Conservation (phyloP, 768 basidiomycete genomes). For the Pulveroboletus frians region DNA sequence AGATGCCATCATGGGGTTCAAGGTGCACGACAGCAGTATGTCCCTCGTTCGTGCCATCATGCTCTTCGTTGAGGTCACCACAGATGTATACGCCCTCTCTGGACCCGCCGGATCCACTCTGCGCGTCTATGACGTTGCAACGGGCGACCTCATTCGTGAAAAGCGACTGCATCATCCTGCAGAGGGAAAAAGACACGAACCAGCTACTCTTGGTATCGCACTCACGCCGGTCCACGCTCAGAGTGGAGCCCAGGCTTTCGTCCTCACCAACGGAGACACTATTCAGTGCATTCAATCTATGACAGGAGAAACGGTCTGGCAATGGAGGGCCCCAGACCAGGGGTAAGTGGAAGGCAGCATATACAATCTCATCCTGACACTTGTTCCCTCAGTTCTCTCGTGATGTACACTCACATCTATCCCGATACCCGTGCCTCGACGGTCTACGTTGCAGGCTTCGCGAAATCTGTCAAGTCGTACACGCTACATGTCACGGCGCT, state of each 20-base stretch:
- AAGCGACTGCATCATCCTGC: conserved; percentile 48
- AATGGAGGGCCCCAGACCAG: conserved; percentile 65
- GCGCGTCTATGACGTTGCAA: conserved; percentile 58
- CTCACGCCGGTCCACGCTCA: conserved; percentile 36
- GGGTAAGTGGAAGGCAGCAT: conserved; percentile 40
- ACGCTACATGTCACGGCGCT: conserved; percentile 66
- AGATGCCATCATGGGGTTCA: conserved; percentile 65
- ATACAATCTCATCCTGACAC: not conserved
- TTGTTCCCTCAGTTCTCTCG: conserved; percentile 45
- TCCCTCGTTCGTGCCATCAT: conserved; percentile 1
- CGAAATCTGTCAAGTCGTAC: conserved; percentile 42
- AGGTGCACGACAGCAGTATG: conserved; percentile 54
- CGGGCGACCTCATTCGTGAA: conserved; percentile 66
- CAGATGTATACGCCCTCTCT: conserved; percentile 71
- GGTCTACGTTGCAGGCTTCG: conserved; percentile 52
- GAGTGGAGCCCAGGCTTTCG: conserved; percentile 29
- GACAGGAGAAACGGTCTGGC: conserved; percentile 60
- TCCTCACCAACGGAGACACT: conserved; percentile 55
- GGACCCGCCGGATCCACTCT: conserved; percentile 67
- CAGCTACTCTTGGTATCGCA: conserved; percentile 50
- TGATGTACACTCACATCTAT: conserved; percentile 60
- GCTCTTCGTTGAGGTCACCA: not conserved
- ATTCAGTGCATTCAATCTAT: conserved; percentile 46
- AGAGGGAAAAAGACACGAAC: conserved; percentile 44
- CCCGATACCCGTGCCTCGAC: conserved; percentile 45